Base-by-base conservation (phyloP, 2,329 filamentous ascomycete species). In the Lachnellula hyalina region DNA sequence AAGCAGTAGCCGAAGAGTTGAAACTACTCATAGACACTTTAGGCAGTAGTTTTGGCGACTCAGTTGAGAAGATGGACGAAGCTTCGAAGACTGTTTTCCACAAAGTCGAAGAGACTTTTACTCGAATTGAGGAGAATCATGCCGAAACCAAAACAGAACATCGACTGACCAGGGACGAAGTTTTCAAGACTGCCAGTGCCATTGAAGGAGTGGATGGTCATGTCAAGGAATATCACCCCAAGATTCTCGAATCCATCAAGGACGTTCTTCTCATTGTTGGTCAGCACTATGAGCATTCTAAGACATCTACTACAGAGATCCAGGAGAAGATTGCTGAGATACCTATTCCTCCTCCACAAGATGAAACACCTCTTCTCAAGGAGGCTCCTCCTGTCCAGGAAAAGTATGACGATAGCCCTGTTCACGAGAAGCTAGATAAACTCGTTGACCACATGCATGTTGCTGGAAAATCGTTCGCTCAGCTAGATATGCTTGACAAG, bases 201-300 rank as follows among this genome's bases (percentile, higher is more conserved):
- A 84, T 96, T 15, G 86, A 89, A 62, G 84, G 83, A 23, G 76
- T 97, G 1, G 88, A 95, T 67, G 86, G 81, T 56, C 85, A 94
- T 55, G 80, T 96, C 32, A 82, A 81, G 8, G 91, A 96, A 69
- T 87, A 87, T 61, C 87, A 96, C 63, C 94, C 94, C 1, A 88
- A 95, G 73, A 88, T 97, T 61, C 81, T 96, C 54, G 86, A 93
- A 51, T 83, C 89, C 0, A 83, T 99, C 61, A 87, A 90, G 64
- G 89, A 96, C 65, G 84, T 97, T n/a, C 78, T 95, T 40, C 77
- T 84, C 7, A 79, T 95, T 23, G 89, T 96, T 52, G 87, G 84
- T 23, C 83, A 95, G 68, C 92, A 97, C 69, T 96, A 88, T 65
- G 90, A 96, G 63, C 89, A 96, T 67, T 88, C 90, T 14, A 90